A percentile compares a stretch with the other conserved stretches of the same genome.
phyloP scores from a whole-genome alignment of 2,329 filamentous ascomycete species.

The Fusarium chaquense region DNA sequence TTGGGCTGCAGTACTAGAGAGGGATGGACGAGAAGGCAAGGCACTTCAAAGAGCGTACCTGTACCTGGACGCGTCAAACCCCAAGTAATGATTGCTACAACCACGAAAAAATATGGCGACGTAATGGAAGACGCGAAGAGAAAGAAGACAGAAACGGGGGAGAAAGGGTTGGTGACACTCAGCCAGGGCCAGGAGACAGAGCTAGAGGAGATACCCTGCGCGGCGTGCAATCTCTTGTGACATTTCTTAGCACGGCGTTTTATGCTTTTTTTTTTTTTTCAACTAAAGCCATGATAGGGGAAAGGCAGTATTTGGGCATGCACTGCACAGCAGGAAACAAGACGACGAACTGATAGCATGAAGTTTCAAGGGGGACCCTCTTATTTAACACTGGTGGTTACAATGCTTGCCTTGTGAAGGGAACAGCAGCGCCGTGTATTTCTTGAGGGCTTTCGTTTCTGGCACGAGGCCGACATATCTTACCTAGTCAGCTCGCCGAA shows the following conservation, averaged over 20 bases:
- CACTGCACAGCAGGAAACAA: slow-evolving; percentile 20
- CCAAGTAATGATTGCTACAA: slow-evolving; percentile 50
- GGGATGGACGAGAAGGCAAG: slow-evolving; percentile 76
- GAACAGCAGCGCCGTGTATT: slow-evolving; percentile 9
- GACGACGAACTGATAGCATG: slow-evolving; percentile 16
- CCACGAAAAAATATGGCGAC: slow-evolving; percentile 34
- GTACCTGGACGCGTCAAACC: slow-evolving; percentile 63
- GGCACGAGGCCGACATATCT: not conserved
- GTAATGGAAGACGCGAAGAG: slow-evolving; percentile 30
- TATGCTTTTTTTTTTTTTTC: slow-evolving; percentile 30
- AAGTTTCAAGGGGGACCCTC: not conserved
- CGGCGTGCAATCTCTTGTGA: slow-evolving; percentile 48
- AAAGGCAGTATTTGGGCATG: slow-evolving; percentile 38
- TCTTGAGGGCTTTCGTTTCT: slow-evolving; percentile 6
- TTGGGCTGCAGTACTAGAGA: slow-evolving; percentile 81
- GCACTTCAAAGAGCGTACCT: slow-evolving; percentile 71
- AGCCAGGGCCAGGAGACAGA: slow-evolving; percentile 35
- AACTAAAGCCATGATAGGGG: slow-evolving; percentile 39
- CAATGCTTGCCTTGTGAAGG: not conserved
- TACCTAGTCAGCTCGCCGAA: not conserved
- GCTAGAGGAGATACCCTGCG: slow-evolving; percentile 50
- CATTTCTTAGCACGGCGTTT: slow-evolving; percentile 55
- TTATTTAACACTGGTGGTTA: slow-evolving; percentile 1
- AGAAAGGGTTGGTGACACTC: slow-evolving; percentile 17
- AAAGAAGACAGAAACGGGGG: slow-evolving; percentile 1